These are phyloP conservation scores for Testicularia cyperi DNA, from an alignment of 1,284 basidiomycete genomes.

Conservation along the genomic window DNA sequence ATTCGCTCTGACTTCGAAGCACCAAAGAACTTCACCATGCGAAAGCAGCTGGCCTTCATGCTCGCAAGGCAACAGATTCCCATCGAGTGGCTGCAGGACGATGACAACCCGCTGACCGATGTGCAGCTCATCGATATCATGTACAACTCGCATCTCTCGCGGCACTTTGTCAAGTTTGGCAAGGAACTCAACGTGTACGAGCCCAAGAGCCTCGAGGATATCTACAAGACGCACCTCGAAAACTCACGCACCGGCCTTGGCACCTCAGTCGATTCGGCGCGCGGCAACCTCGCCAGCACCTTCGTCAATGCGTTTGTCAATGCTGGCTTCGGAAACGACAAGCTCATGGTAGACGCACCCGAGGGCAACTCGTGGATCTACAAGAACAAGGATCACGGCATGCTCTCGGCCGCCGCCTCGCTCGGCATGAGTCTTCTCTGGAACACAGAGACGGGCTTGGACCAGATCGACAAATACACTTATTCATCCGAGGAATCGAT, in stretches of 20 bases:
- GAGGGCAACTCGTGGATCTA: conserved; percentile 98
- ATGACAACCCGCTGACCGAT: conserved; percentile 62
- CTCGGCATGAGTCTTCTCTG: conserved; percentile 90
- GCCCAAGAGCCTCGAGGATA: conserved; percentile 88
- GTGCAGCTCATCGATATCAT: conserved; percentile 69
- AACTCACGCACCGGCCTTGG: conserved; percentile 62
- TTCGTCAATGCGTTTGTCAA: conserved; percentile 99
- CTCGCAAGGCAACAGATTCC: conserved; percentile 90
- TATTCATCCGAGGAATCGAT: conserved; percentile 95
- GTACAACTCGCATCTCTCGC: conserved; percentile 71
- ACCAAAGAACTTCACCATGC: conserved; percentile 68
- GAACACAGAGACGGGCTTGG: conserved; percentile 93
- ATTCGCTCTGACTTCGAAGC: conserved; percentile 64
- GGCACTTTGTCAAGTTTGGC: conserved; percentile 84
- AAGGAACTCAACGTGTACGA: conserved; percentile 91
- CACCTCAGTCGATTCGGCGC: conserved; percentile 81
- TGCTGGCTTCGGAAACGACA: conserved; percentile 97
- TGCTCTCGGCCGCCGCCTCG: conserved; percentile 94
- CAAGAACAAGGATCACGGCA: conserved; percentile 99
- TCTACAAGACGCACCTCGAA: conserved; percentile 96
- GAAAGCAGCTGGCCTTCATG: conserved; percentile 89
- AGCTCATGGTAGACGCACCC: conserved; percentile 92
- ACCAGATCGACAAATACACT: conserved; percentile 95
- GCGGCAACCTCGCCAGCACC: conserved; percentile 90
- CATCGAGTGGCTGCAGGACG: conserved; percentile 81